Conservation (phyloP, 2,329 filamentous ascomycete genomes). For the Raffaelea arxii region DNA sequence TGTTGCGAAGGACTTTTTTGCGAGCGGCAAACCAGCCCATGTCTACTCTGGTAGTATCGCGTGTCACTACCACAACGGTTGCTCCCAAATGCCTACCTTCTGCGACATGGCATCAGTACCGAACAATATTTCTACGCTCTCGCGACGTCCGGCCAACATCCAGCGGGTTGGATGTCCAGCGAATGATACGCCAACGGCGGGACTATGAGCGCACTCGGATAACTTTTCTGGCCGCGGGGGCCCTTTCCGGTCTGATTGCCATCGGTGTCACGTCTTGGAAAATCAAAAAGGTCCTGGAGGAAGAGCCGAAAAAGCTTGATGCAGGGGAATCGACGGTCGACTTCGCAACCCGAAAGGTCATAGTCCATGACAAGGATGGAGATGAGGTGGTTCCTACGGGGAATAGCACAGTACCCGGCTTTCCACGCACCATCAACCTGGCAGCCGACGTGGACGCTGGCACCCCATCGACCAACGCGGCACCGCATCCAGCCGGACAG, state of each 20-base stretch:
- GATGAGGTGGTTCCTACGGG: constrained; percentile 72
- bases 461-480: neutral
- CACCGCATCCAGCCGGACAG: neutral
- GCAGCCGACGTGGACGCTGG: constrained; percentile 28
- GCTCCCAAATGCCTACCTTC: no score
- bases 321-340: constrained; percentile 37
- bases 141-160: no score
- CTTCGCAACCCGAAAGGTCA: constrained; percentile 44
- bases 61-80: no score
- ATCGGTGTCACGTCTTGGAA: constrained; percentile 43
- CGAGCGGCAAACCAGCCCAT: no score
- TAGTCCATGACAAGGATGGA: constrained; percentile 58
- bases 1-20: no score
- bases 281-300: constrained; percentile 29
- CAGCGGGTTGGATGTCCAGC: constrained; percentile 40
- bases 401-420: constrained; percentile 67
- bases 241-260: constrained; percentile 38
- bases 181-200: constrained; percentile 33
- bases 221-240: constrained; percentile 41
- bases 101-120: no score
- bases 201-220: constrained; percentile 42
- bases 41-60: no score
- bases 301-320: constrained; percentile 26
- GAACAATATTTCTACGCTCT: no score
- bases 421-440: constrained; percentile 63